Evolutionary conservation across 78 protist species (phyloP), one percentile per base, ranked within the genome.

Genomic region (Tieghemostelium lacteum): DNA sequence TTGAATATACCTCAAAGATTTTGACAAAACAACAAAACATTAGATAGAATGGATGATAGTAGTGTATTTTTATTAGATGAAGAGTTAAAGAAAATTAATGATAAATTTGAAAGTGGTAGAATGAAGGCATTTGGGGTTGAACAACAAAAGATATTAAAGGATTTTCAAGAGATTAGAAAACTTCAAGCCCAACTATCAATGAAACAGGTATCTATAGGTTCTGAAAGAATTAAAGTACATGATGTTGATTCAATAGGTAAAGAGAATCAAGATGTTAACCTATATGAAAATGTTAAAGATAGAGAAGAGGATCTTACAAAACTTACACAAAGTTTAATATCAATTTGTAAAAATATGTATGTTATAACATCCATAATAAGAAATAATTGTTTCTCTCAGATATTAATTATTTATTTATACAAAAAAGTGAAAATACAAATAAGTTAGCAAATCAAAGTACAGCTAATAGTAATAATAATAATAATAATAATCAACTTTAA

Each of bases 141-240:
- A 20, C 89, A 83, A 83, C 89, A 69, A 31, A 83, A 69, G 50
- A 83, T 83, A 26, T 69, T 83, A 26, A 83, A 83, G n/a, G 77
- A 83, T 31, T 69, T 83, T 54, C 89, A 83, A 67, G 89, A 83
- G 17, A 83, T 83, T 22, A 66, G 89, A 58, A 83, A 83, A 39
- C 77, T 34, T 29, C 89, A 83, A 31, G 89, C 89, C 31, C 89
- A 83, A 42, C 66, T 83, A 50, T 83, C 89, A 29, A 69, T 83
- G 80, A 83, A 83, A 67, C 89, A 83, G 31, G 89, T 83, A 2
- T 67, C 89, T 3, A 83, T 83, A 16, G 89, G 89, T 29, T 83
- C 89, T 20, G 89, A 83, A 29, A 49, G 89, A 45, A 83, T 83
- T 10, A 83, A 69, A 57, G 64, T 83, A 24, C 89, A 83, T 10